Evolutionary conservation across 179 eudicot species (phyloP).

Genomic region (Sideroxylon spinosum): DNA sequence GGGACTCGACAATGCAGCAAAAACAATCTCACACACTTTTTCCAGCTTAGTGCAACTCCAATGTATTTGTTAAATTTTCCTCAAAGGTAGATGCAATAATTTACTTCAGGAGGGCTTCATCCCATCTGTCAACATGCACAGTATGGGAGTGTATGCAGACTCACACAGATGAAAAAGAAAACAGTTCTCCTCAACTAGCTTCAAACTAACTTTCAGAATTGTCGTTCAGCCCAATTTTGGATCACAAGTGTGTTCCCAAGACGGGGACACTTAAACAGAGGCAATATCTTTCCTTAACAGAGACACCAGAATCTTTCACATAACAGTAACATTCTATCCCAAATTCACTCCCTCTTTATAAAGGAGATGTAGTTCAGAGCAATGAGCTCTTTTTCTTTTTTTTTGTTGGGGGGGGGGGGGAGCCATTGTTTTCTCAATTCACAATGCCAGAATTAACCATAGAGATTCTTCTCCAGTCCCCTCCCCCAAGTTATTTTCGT

Average conservation of each 20-base stretch:
- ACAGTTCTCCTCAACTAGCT: too few species aligned
- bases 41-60: slow-evolving; percentile 2
- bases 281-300: too few species aligned
- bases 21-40: not conserved
- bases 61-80: not conserved
- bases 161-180: too few species aligned
- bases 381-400: not conserved
- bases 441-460: not conserved
- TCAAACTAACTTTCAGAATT: too few species aligned
- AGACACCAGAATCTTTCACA: not conserved
- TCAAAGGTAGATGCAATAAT: not conserved
- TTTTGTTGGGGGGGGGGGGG: too few species aligned
- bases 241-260: too few species aligned
- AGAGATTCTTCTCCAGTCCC: too few species aligned
- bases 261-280: too few species aligned
- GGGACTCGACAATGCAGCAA: not conserved
- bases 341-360: not conserved
- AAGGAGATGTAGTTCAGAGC: not conserved
- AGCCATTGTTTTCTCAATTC: not conserved
- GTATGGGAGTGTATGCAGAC: not conserved
- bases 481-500: not conserved
- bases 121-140: not conserved
- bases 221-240: too few species aligned
- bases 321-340: not conserved
- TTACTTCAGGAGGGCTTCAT: not conserved